Conservation (phyloP, 1,284 basidiomycete genomes). For the Megacollybia platyphylla region DNA sequence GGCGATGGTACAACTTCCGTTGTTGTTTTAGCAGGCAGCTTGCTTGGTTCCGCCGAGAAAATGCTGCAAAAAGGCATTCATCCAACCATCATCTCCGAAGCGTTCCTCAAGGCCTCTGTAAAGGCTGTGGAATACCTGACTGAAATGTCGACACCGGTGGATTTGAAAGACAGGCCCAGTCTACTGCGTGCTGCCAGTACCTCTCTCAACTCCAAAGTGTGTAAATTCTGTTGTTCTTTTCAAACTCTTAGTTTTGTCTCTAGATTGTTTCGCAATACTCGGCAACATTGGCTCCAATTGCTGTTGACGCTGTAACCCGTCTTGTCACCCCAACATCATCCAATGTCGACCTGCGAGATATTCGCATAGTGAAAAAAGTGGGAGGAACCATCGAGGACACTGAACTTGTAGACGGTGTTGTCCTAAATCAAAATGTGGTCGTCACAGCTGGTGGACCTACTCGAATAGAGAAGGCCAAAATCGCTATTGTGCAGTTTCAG, state of each 20-base stretch:
- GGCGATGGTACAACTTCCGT: conserved; percentile 99
- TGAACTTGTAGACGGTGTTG: conserved; percentile 91
- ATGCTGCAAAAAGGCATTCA: conserved; percentile 96
- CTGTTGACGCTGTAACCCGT: conserved; percentile 90
- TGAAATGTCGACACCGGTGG: conserved; percentile 88
- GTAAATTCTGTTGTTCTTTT: conserved; percentile 6
- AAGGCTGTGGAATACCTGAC: conserved; percentile 94
- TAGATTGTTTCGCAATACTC: conserved; percentile 99
- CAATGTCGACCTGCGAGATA: conserved; percentile 93
- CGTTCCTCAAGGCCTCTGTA: conserved; percentile 84
- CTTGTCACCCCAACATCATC: conserved; percentile 78
- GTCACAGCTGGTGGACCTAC: conserved; percentile 86
- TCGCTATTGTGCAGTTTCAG: conserved; percentile 98
- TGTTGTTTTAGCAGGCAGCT: conserved; percentile 89
- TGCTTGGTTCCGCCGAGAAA: conserved; percentile 94
- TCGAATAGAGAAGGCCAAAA: conserved; percentile 97
- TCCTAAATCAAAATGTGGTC: conserved; percentile 92
- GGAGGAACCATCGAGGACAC: conserved; percentile 99
- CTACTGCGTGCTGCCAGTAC: conserved; percentile 91
- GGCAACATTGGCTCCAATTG: conserved; percentile 92
- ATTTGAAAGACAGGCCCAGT: conserved; percentile 80
- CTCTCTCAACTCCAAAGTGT: conserved; percentile 90
- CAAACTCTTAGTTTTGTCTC: neutral
- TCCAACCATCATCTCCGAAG: conserved; percentile 94
- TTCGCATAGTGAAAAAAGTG: conserved; percentile 96